Base-by-base conservation (phyloP, 2,329 filamentous ascomycete genomes). In the Neoscytalidium dimidiatum region DNA sequence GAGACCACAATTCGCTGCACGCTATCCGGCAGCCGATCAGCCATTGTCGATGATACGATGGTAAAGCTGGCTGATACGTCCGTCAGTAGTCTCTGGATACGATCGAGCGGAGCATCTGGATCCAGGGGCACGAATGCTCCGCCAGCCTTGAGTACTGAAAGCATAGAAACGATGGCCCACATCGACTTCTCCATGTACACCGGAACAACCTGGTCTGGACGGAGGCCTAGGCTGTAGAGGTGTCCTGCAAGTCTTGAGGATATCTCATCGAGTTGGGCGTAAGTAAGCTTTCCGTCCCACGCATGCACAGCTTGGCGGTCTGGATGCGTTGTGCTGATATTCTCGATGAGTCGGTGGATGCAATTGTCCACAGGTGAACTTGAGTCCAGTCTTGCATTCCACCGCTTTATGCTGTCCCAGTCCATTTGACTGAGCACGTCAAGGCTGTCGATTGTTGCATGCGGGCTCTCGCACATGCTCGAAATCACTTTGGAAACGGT, bases 281-380 rank as follows among this genome's bases (percentile, higher is more conserved):
- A 67, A 1, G 66, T 64, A 2, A 4, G 62, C 7, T 31, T 41
- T 21, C 11, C 66, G 31, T 67, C 66, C 66, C 66, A 67, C 1
- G 64, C 35, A 17, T 70, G 68, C 17, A 78, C 67, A 8, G 75
- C 75, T 1, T 7, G 26, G 9, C 78, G 78, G 2, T 78, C 71
- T 1, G 77, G 75, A 9, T 73, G 67, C 17, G 69, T 66, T 48
- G 67, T 68, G 21, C 76, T 75, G 70, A 75, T 77, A 60, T 81
- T 71, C 4, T 78, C 70, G 13, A 85, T 72, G 63, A 83, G 75
- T 1, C 83, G 80, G 65, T 84, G 81, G 74, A 82, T 82, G 69
- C 82, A 83, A 48, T 76, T 79, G 35, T 77, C 72, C 57, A 79
- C 73, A 0, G 76, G 33, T 26, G 21, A 19, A 11, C 14, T 75